Percentiles rank a stretch among this genome's conserved stretches.
Conservation (phyloP, 306 rosid species). For the cucumber (Cucumis sativus) region DNA sequence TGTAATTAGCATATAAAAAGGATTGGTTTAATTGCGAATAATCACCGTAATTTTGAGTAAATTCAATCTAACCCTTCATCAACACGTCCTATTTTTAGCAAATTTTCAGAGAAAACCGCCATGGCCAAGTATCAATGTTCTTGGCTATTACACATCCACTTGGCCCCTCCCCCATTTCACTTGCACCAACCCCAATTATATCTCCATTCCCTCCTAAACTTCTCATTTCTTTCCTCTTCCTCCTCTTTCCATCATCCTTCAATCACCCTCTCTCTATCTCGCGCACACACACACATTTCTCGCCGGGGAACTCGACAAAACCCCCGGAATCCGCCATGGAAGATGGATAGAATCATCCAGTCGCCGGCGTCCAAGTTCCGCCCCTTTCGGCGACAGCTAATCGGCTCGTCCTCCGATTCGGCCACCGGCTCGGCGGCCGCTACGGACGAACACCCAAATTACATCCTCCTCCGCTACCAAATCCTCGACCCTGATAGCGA, state of each 20-base stretch:
- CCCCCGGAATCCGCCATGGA: conserved; percentile 88
- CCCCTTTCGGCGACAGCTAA: conserved; percentile 35
- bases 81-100: not conserved
- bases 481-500: conserved; percentile 83
- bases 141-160: not conserved
- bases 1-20: not conserved
- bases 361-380: conserved; percentile 55
- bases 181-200: not conserved
- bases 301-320: conserved; percentile 53
- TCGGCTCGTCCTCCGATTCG: not conserved
- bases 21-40: not conserved
- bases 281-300: not conserved
- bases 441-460: conserved; percentile 31
- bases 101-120: not conserved
- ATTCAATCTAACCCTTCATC: not conserved
- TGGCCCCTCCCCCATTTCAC: not conserved
- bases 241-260: not conserved
- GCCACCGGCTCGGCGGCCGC: conserved; percentile 14
- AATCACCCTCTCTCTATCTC: not conserved
- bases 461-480: conserved; percentile 63
- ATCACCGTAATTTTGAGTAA: not conserved
- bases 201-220: not conserved
- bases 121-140: not conserved
- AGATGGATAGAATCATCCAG: conserved; percentile 69
- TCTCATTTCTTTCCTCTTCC: not conserved